Conservation (phyloP, 139 green algal species). For the Chlamydomonas sphaeroides region DNA sequence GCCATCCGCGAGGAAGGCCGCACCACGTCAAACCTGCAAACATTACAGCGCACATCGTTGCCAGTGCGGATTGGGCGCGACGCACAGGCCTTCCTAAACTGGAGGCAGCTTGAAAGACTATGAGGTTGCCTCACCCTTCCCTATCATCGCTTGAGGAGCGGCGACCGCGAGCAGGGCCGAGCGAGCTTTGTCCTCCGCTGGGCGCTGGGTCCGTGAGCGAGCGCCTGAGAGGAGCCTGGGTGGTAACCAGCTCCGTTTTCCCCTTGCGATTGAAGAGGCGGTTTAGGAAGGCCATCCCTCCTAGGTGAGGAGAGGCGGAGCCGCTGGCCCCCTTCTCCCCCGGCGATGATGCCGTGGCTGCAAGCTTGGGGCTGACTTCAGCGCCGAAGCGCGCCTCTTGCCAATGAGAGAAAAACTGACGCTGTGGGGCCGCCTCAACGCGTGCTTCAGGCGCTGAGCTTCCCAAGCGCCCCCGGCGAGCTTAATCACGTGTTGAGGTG, state of each 20-base stretch:
- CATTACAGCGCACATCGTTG: too few species aligned
- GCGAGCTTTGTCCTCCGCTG: too few species aligned
- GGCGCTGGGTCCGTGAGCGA: slow-evolving; percentile 14
- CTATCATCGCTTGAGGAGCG: slow-evolving; percentile 8
- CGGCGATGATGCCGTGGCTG: too few species aligned
- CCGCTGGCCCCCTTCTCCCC: too few species aligned
- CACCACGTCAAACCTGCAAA: slow-evolving; percentile 2
- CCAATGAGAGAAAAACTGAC: too few species aligned
- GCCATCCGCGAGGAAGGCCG: neutral
- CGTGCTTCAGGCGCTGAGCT: too few species aligned
- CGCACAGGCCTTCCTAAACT: neutral
- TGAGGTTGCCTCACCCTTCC: neutral
- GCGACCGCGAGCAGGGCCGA: neutral
- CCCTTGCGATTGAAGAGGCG: slow-evolving; percentile 30
- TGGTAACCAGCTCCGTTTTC: slow-evolving; percentile 10
- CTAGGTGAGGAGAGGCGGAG: too few species aligned
- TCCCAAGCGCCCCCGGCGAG: too few species aligned
- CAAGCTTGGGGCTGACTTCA: too few species aligned
- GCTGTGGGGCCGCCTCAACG: too few species aligned
- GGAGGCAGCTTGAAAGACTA: neutral
- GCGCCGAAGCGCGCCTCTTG: too few species aligned
- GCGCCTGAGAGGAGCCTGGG: neutral
- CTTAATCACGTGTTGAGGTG: too few species aligned
- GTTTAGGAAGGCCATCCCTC: slow-evolving; percentile 32
- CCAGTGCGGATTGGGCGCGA: neutral